phyloP scores from a whole-genome alignment of 2,329 filamentous ascomycete genomes.

The Hypoxylon sp. region DNA sequence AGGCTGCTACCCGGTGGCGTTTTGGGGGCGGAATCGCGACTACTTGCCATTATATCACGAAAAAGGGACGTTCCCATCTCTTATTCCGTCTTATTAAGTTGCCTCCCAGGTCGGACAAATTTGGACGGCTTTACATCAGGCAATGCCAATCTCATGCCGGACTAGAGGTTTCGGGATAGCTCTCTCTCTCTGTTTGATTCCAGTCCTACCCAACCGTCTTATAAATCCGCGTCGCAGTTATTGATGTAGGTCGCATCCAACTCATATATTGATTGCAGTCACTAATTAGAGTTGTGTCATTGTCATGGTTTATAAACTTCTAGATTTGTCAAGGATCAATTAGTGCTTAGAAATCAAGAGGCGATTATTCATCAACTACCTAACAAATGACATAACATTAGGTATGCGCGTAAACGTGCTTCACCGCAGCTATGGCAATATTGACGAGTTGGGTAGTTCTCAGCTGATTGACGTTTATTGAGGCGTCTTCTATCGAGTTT shows the following conservation, averaged over 20 bases:
- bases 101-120: background rate
- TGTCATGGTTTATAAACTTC: constrained; percentile 13
- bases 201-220: constrained; percentile 12
- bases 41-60: constrained; percentile 13
- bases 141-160: background rate
- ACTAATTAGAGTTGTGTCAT: background rate
- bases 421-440: background rate
- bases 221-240: constrained; percentile 11
- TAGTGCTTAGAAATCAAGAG: constrained; percentile 39
- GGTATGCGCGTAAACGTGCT: constrained; percentile 13
- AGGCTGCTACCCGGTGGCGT: constrained; percentile 26
- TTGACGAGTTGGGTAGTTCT: constrained; percentile 11
- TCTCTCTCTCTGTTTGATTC: background rate
- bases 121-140: constrained; percentile 1
- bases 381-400: constrained; percentile 1
- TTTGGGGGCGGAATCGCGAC: constrained; percentile 32
- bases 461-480: constrained; percentile 36
- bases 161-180: background rate
- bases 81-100: constrained; percentile 11
- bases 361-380: constrained; percentile 34
- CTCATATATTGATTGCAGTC: background rate
- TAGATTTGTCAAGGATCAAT: constrained; percentile 24
- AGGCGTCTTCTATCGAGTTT: constrained; percentile 27
- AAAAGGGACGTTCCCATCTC: constrained; percentile 3
- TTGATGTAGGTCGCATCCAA: constrained; percentile 8